These are phyloP conservation scores for Lupinus albus DNA, from an alignment of 306 rosid species.

Conservation along the genomic window DNA sequence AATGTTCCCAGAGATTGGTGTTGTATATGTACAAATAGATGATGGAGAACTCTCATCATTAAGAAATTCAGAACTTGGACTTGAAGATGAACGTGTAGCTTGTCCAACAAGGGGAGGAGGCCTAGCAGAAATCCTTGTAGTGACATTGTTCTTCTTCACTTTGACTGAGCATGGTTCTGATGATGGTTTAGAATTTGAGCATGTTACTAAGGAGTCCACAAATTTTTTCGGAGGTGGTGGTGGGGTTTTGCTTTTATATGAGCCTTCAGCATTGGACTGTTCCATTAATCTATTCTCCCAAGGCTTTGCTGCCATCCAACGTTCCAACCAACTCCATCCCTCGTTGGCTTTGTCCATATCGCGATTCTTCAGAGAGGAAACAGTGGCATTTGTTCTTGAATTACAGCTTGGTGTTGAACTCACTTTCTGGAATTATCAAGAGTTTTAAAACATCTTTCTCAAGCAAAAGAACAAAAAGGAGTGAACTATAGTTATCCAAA, in stretches of 20 bases:
- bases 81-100: conserved; percentile 76
- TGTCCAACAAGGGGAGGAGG: conserved; percentile 75
- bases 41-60: conserved; percentile 91
- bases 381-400: conserved; percentile 42
- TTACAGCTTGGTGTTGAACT: conserved; percentile 57
- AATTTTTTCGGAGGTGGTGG: conserved; percentile 67
- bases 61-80: conserved; percentile 90
- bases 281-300: conserved; percentile 97
- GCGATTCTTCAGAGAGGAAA: conserved; percentile 52
- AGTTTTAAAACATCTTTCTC: conserved; percentile 5
- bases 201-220: conserved; percentile 47
- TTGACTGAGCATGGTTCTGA: conserved; percentile 55
- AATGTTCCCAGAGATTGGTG: conserved; percentile 79
- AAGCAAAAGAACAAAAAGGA: neutral
- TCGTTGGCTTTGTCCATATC: conserved; percentile 66
- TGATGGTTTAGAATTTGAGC: conserved; percentile 51
- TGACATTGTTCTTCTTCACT: conserved; percentile 79
- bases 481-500: no score
- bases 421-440: conserved; percentile 64
- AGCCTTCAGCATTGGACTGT: conserved; percentile 56
- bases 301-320: conserved; percentile 99
- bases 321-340: conserved; percentile 99
- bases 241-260: conserved; percentile 47
- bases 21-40: conserved; percentile 79
- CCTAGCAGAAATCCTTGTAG: conserved; percentile 83